Evolutionary conservation across 2,329 filamentous ascomycete species (phyloP), one percentile per base, ranked within the genome.

Genomic region (Colletotrichum godetiae): DNA sequence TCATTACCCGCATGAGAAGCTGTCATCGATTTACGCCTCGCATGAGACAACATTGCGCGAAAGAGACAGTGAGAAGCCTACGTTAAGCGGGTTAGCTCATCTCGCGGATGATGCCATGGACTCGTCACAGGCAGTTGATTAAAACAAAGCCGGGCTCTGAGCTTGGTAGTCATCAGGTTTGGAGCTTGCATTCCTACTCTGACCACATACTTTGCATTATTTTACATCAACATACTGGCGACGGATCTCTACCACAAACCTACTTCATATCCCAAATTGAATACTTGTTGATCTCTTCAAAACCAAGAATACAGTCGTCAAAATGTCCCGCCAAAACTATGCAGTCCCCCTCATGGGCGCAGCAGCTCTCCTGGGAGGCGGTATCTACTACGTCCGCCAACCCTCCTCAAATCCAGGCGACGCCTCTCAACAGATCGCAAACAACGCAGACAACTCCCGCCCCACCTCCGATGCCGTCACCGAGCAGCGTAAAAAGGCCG

Each of bases 11-110:
- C 59, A 22, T 19, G 61, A 67, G 52, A 65, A 75, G 72, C 65
- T 59, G 74, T 75, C 74, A 75, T 75, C 66, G 74, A 75, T 69
- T 74, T 57, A 52, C 63, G 27, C 53, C 12, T 53, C 63, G 49
- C 35, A 71, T 37, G 60, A 62, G 49, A 49, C 15, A 35, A 52
- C 27, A 55, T 12, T n/a, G 35, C 55, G 46, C 67, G 37, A 19
- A 42, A 15, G 37, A 42, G 27, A 27, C 27, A 27, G 27, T 27
- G 27, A 27, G 27, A 27, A 27, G 4, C 27, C 27, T 27, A 27
- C 2, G 27, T 27, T 27, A 27, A 27, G 27, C 27, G 27, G 27
- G 37, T 35, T 35, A 35, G 42, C 42, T 49, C 6, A 33, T 6
- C n/a, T 29, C 22, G 15, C 19, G 35, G 22, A 74, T 75, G 74